phyloP scores from a whole-genome alignment of 2,329 filamentous ascomycete genomes.

The Chrysoporthe deuterocubensis region DNA sequence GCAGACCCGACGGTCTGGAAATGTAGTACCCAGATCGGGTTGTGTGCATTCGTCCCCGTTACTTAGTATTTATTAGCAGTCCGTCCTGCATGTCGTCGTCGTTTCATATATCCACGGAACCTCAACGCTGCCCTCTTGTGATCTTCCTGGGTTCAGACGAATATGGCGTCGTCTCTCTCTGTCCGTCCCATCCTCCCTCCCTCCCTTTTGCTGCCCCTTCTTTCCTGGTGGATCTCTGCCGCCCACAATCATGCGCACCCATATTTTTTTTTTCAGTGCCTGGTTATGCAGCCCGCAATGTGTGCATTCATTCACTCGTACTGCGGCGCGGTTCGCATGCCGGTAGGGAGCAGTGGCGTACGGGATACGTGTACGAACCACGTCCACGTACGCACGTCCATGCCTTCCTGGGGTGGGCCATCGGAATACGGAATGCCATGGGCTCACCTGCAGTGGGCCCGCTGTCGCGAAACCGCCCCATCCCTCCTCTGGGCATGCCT shows the following conservation, averaged over 20 bases:
- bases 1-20: neutral
- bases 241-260: neutral
- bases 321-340: neutral
- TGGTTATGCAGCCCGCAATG: neutral
- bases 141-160: neutral
- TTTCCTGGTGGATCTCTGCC: neutral
- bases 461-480: constrained; percentile 4
- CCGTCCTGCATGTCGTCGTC: neutral
- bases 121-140: too few relatives aligned
- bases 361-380: neutral
- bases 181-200: neutral
- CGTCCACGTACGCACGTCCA: neutral
- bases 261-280: too few relatives aligned
- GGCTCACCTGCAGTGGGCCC: neutral
- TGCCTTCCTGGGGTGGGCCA: neutral
- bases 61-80: too few relatives aligned
- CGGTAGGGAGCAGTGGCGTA: neutral
- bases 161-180: neutral
- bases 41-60: neutral
- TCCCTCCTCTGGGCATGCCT: neutral
- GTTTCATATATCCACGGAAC: neutral
- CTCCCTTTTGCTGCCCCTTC: neutral
- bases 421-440: too few relatives aligned
- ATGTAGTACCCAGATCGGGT: constrained; percentile 1
- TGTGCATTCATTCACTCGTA: neutral